Evolutionary conservation across 345 rosid species (phyloP).

Genomic region (Draba incana): DNA sequence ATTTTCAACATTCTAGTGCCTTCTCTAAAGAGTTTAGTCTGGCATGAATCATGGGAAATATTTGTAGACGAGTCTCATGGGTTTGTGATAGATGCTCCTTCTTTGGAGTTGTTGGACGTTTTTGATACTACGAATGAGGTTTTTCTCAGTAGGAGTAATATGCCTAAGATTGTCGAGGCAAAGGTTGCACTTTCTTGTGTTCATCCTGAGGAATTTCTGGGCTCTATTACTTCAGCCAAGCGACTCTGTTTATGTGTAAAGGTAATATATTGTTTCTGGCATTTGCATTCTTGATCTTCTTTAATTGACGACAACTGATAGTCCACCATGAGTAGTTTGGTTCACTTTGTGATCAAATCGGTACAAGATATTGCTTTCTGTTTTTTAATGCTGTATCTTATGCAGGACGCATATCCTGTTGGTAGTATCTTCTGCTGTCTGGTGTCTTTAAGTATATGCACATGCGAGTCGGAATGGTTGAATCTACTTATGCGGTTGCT

Average conservation of each 20-base stretch:
- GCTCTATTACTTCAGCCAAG: constrained; percentile 27
- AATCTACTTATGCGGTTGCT: constrained; percentile 22
- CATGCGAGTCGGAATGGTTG: constrained; percentile 14
- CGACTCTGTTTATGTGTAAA: constrained; percentile 10
- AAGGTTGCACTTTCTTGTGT: neutral
- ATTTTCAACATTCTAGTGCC: constrained; percentile 2
- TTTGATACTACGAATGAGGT: neutral
- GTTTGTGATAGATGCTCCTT: constrained; percentile 29
- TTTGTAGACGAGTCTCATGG: neutral
- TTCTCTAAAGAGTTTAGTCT: constrained; percentile 10
- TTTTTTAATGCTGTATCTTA: neutral
- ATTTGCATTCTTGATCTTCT: neutral
- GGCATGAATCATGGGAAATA: neutral
- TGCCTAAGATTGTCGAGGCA: constrained; percentile 12
- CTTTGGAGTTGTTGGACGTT: constrained; percentile 6
- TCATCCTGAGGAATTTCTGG: neutral
- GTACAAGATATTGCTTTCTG: neutral
- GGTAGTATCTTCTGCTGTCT: neutral
- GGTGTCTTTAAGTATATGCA: neutral
- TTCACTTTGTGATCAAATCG: constrained; percentile 1
- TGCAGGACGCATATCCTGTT: constrained; percentile 14
- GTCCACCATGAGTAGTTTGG: neutral
- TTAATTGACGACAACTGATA: neutral
- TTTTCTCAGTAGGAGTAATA: neutral
- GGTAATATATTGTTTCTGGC: constrained; percentile 1